Percentiles rank a stretch among this genome's conserved stretches.
These are phyloP conservation scores for Lanmaoa pseudosensibilis DNA, from an alignment of 768 basidiomycete genomes.

Conservation along the genomic window DNA sequence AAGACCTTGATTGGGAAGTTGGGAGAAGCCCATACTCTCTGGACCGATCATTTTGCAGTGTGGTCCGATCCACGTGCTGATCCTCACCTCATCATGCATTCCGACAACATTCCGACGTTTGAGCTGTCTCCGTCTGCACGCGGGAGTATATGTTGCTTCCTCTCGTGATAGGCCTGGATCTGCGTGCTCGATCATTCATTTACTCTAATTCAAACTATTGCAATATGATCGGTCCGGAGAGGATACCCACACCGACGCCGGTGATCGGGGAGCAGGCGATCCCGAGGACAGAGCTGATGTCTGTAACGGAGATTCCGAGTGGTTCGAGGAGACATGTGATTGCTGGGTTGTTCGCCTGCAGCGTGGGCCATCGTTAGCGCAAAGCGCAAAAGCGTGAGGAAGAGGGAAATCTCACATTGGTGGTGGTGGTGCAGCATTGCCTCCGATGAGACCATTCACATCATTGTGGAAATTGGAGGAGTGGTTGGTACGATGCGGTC, in stretches of 20 bases:
- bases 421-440: slow-evolving; percentile 5
- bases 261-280: slow-evolving; percentile 3
- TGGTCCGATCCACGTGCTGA: no score
- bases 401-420: not conserved
- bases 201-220: not conserved
- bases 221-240: not conserved
- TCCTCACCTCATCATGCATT: no score
- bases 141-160: no score
- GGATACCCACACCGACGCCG: not conserved
- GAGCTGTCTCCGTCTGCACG: no score
- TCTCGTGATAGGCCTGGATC: not conserved
- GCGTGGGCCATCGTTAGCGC: not conserved
- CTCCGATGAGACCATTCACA: no score
- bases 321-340: not conserved
- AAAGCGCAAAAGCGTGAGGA: no score
- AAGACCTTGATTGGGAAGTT: no score
- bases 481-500: no score
- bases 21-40: no score
- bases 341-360: not conserved
- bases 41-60: no score
- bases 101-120: no score
- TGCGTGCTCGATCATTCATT: not conserved
- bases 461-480: no score
- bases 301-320: not conserved
- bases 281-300: not conserved